A percentile compares a stretch with the other conserved stretches of the same genome.
Evolutionary conservation across 2,329 filamentous ascomycete species (phyloP).

Genomic region (Verticillium dahliae): DNA sequence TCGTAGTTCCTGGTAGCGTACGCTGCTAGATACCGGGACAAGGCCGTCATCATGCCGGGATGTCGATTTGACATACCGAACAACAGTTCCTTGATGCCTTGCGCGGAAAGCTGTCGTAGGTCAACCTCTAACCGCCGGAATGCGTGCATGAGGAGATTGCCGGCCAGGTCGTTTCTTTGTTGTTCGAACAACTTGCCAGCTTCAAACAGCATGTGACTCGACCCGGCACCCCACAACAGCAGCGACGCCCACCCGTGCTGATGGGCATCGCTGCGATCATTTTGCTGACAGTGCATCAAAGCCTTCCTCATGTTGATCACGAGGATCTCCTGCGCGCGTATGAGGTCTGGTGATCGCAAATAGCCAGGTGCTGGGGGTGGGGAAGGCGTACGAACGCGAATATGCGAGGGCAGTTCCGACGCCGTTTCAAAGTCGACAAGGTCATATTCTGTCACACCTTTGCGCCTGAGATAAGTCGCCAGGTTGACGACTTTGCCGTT

Average conservation of each 20-base stretch:
- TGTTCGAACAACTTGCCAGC: constrained; percentile 36
- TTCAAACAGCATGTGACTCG: constrained; percentile 35
- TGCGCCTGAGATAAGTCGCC: constrained; percentile 45
- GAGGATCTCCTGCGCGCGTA: constrained; percentile 36
- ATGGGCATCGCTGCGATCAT: constrained; percentile 29
- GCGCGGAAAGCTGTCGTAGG: constrained; percentile 33
- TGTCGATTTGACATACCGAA: constrained; percentile 37
- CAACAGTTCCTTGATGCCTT: constrained; percentile 34
- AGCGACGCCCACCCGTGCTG: constrained; percentile 32
- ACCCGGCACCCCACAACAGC: constrained; percentile 36
- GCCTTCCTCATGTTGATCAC: constrained; percentile 37
- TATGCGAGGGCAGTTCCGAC: constrained; percentile 33
- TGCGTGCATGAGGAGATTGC: constrained; percentile 31
- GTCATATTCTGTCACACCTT: constrained; percentile 46
- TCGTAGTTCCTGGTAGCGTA: constrained; percentile 37
- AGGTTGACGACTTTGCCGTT: constrained; percentile 46
- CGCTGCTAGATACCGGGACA: constrained; percentile 37
- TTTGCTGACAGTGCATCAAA: constrained; percentile 36
- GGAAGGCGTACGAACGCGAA: constrained; percentile 37
- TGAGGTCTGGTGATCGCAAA: constrained; percentile 33
- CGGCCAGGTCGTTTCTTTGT: constrained; percentile 31
- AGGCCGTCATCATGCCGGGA: constrained; percentile 35
- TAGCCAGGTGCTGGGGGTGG: constrained; percentile 34
- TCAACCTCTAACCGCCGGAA: constrained; percentile 36
- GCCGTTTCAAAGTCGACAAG: constrained; percentile 38